These are phyloP conservation scores for Eucalyptus shirleyi DNA, from an alignment of 345 rosid genomes.

Conservation along the genomic window DNA sequence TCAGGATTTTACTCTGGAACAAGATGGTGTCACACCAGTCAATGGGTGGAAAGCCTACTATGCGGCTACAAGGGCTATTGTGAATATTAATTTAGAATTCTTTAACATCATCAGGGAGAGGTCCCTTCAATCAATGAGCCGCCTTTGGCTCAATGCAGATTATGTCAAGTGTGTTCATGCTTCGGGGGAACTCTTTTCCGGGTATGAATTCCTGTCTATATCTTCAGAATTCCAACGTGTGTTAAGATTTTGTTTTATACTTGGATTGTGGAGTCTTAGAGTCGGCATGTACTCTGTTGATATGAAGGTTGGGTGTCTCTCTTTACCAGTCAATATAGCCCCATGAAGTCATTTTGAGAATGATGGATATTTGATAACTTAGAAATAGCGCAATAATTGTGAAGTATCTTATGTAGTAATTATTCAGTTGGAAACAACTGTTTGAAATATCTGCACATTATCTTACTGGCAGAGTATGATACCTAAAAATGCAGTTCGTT, in stretches of 20 bases:
- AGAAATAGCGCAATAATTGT: background rate
- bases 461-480: background rate
- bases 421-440: background rate
- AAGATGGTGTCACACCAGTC: conserved; percentile 66
- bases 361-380: background rate
- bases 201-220: conserved; percentile 34
- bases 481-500: background rate
- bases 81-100: conserved; percentile 73
- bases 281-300: background rate
- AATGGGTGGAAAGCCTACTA: conserved; percentile 98
- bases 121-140: conserved; percentile 66
- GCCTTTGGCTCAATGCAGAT: conserved; percentile 80
- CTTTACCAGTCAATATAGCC: background rate
- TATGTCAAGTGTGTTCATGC: conserved; percentile 91
- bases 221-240: background rate
- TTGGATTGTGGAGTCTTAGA: background rate
- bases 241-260: background rate
- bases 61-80: conserved; percentile 85
- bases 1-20: conserved; percentile 92
- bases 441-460: background rate
- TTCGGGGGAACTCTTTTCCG: conserved; percentile 74
- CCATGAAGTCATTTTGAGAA: background rate
- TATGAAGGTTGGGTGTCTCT: background rate
- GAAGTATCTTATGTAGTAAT: background rate
- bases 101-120: conserved; percentile 75